phyloP scores from a whole-genome alignment of 495 filamentous ascomycete genomes.

The Aspergillus indologenus region DNA sequence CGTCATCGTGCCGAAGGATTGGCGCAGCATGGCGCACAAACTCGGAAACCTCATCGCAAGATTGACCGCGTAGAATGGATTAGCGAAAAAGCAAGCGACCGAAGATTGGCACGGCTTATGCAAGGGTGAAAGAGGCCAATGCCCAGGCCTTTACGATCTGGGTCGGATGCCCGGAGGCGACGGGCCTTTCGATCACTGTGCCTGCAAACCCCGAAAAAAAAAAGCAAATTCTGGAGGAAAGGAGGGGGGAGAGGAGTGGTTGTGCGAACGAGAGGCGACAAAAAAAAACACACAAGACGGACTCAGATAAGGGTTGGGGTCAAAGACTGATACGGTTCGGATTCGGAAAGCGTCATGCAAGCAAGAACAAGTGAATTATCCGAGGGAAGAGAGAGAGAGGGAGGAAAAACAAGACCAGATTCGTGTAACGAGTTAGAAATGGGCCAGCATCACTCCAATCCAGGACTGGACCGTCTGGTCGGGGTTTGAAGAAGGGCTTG shows the following conservation, averaged over 20 bases:
- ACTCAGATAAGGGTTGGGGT: not conserved
- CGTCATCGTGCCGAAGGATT: conserved; percentile 3
- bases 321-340: not conserved
- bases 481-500: not conserved
- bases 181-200: conserved; percentile 9
- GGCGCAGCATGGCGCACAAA: conserved; percentile 6
- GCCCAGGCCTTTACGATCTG: conserved; percentile 13
- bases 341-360: not conserved
- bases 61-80: conserved; percentile 9
- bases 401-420: not conserved
- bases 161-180: conserved; percentile 5
- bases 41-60: conserved; percentile 6
- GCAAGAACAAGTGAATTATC: not conserved
- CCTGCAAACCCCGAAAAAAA: conserved; percentile 14
- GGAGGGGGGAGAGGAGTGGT: conserved; percentile 3
- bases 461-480: not conserved
- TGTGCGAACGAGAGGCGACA: conserved; percentile 2
- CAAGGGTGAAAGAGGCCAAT: conserved; percentile 20
- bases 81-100: conserved; percentile 12
- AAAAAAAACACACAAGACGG: not conserved
- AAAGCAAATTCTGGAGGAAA: not conserved
- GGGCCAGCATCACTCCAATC: not conserved
- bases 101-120: conserved; percentile 16
- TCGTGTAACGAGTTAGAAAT: not conserved
- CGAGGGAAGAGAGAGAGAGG: conserved; percentile 1